Evolutionary conservation across 257 asterid species (phyloP).

Genomic region (Ajuga chamaepitys): DNA sequence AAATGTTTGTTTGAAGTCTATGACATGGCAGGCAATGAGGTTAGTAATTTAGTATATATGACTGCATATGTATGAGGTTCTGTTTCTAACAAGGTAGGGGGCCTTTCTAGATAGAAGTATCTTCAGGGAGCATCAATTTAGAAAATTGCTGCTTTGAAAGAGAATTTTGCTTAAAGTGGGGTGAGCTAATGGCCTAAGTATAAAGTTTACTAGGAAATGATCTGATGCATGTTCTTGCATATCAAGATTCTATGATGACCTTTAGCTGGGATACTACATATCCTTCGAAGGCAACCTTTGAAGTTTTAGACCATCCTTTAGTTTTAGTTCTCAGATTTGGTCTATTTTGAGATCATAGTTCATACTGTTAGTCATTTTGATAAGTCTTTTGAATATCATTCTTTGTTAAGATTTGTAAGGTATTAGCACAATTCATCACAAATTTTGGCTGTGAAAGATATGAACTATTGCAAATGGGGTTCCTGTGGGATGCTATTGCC

Average conservation of each 20-base stretch:
- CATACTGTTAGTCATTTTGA: neutral
- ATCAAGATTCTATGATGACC: neutral
- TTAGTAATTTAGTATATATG: conserved; percentile 23
- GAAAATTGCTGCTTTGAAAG: neutral
- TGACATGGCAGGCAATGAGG: conserved; percentile 85
- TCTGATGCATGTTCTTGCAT: neutral
- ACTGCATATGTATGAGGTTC: conserved; percentile 5
- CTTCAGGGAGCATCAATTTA: neutral
- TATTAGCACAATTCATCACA: neutral
- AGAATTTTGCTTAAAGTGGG: neutral
- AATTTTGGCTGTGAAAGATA: neutral
- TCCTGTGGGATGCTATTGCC: too few relatives aligned
- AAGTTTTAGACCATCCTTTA: neutral
- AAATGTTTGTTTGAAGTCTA: conserved; percentile 79
- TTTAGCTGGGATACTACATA: neutral
- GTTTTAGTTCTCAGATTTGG: neutral
- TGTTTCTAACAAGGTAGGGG: conserved; percentile 4
- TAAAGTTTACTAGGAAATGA: neutral
- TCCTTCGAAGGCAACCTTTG: neutral
- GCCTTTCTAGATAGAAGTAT: too few relatives aligned
- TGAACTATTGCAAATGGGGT: neutral
- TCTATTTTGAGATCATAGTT: neutral
- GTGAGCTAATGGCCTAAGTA: neutral
- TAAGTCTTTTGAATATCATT: neutral
- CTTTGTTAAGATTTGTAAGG: neutral